A percentile compares a stretch with the other conserved stretches of the same genome.
phyloP scores from a whole-genome alignment of 495 filamentous ascomycete species.

The Margaritispora aquatica region DNA sequence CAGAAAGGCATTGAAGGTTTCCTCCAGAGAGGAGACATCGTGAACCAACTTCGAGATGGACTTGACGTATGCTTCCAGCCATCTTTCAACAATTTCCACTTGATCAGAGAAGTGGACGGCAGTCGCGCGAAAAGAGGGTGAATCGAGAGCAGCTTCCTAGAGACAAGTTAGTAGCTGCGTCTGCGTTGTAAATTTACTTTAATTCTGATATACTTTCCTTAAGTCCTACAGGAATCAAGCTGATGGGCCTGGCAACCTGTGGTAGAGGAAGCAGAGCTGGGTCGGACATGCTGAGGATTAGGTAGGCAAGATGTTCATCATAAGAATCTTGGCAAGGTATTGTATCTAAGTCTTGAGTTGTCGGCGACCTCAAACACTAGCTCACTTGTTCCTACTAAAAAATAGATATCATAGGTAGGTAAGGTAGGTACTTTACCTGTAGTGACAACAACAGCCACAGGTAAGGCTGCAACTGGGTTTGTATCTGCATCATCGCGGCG shows the following conservation, averaged over 20 bases:
- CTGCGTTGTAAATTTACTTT: not conserved
- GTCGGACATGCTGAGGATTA: slow-evolving; percentile 15
- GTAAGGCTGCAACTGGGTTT: no score
- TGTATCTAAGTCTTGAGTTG: no score
- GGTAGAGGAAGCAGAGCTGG: slow-evolving; percentile 3
- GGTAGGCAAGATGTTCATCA: not conserved
- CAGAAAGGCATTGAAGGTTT: slow-evolving; percentile 66
- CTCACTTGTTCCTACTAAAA: no score
- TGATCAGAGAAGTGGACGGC: slow-evolving; percentile 87
- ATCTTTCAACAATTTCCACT: slow-evolving; percentile 84
- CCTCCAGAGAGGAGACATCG: slow-evolving; percentile 66
- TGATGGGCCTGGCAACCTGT: slow-evolving; percentile 24
- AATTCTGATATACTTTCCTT: not conserved
- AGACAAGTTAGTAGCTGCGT: slow-evolving; percentile 24
- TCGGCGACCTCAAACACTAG: no score
- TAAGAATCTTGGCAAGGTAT: no score
- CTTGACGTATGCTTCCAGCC: slow-evolving; percentile 83
- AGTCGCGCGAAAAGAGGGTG: slow-evolving; percentile 87
- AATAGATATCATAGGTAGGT: no score
- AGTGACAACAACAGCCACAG: not conserved
- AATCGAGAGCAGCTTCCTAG: slow-evolving; percentile 84
- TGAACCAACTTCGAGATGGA: slow-evolving; percentile 69
- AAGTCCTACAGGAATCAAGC: slow-evolving; percentile 56
- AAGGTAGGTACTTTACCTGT: not conserved
- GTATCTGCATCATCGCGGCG: no score